phyloP scores from a whole-genome alignment of 331 rosid genomes.

The Pyrus hybrid region DNA sequence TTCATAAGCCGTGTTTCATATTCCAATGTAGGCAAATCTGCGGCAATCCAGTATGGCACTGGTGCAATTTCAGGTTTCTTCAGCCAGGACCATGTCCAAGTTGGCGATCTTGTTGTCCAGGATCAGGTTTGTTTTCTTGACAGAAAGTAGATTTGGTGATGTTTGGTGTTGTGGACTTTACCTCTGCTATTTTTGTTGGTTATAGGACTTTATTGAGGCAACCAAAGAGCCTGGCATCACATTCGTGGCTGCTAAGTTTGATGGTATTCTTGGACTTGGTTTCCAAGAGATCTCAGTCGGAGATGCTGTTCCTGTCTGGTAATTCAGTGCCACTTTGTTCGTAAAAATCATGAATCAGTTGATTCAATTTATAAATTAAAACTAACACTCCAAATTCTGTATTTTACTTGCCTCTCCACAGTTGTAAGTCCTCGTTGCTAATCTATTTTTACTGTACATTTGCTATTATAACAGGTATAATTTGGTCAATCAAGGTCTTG shows the following conservation, averaged over 20 bases:
- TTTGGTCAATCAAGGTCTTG: conserved; percentile 49
- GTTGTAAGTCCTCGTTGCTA: not conserved
- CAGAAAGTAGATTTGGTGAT: not conserved
- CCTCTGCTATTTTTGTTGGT: conserved; percentile 5
- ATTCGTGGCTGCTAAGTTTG: conserved; percentile 68
- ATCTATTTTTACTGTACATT: not conserved
- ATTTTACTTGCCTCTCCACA: not conserved
- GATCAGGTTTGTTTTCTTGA: conserved; percentile 37
- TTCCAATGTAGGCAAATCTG: conserved; percentile 47
- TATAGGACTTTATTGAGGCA: conserved; percentile 72
- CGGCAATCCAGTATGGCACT: conserved; percentile 65
- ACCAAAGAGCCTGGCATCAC: conserved; percentile 67
- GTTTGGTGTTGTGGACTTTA: not conserved
- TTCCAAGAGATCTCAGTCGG: conserved; percentile 71
- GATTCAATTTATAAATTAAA: not conserved
- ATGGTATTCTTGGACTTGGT: conserved; percentile 72
- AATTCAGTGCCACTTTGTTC: conserved; percentile 3
- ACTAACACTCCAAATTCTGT: not conserved
- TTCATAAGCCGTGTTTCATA: not conserved
- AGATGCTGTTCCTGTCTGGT: conserved; percentile 51
- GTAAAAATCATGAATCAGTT: not conserved
- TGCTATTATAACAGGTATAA: conserved; percentile 38
- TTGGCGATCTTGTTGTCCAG: conserved; percentile 49
- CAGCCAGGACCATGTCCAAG: conserved; percentile 53
- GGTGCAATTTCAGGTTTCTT: conserved; percentile 76